A percentile compares a stretch with the other conserved stretches of the same genome.
Evolutionary conservation across 208 protist species (phyloP).

Genomic region (Acanthamoeba healyi): DNA sequence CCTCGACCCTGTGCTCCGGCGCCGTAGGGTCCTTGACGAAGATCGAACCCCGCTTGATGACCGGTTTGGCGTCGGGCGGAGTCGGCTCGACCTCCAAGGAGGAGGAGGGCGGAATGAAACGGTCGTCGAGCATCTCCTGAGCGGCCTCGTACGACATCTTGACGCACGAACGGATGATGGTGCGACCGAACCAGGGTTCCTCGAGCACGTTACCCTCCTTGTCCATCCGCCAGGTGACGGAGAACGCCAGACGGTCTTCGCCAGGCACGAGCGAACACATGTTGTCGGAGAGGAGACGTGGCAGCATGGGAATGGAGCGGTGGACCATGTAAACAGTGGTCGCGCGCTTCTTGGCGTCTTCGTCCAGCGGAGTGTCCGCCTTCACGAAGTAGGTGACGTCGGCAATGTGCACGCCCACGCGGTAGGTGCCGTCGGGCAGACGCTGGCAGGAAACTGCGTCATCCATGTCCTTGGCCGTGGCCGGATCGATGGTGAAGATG

Average conservation of each 20-base stretch:
- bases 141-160: slow-evolving; percentile 91
- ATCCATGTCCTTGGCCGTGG: slow-evolving; percentile 92
- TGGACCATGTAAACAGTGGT: slow-evolving; percentile 93
- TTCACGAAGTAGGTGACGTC: slow-evolving; percentile 97
- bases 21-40: slow-evolving; percentile 43
- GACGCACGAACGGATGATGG: slow-evolving; percentile 90
- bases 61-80: neutral
- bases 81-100: neutral
- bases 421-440: slow-evolving; percentile 85
- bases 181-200: slow-evolving; percentile 74
- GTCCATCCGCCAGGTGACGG: slow-evolving; percentile 86
- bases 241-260: slow-evolving; percentile 87
- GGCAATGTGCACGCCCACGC: slow-evolving; percentile 94
- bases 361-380: slow-evolving; percentile 94
- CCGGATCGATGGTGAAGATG: slow-evolving; percentile 92
- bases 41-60: neutral
- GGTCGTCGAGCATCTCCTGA: slow-evolving; percentile 86
- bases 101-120: neutral
- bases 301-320: slow-evolving; percentile 89
- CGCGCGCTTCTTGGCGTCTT: slow-evolving; percentile 95
- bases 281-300: neutral
- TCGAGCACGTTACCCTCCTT: slow-evolving; percentile 80
- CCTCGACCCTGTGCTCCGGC: slow-evolving; percentile 51
- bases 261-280: slow-evolving; percentile 68
- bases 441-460: slow-evolving; percentile 89